Conservation (phyloP, 169 alveolate species). For the Cryptosporidium ubiquitum region DNA sequence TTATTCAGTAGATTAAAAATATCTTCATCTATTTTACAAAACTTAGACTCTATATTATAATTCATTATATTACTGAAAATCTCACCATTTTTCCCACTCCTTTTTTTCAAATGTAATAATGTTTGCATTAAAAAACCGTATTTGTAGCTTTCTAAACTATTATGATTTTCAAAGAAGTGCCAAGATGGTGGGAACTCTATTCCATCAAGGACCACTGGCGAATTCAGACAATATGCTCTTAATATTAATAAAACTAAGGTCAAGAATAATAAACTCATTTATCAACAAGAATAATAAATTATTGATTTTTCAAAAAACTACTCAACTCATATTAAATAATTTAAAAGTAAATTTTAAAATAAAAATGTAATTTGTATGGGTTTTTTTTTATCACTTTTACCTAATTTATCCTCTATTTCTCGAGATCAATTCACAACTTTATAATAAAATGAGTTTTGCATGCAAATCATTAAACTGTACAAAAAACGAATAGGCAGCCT, state of each 20-base stretch:
- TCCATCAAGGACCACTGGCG: background rate
- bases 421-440: conserved; percentile 1
- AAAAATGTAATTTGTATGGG: background rate
- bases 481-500: background rate
- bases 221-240: background rate
- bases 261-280: conserved; percentile 7
- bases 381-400: conserved; percentile 9
- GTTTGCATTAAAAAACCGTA: conserved; percentile 34
- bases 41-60: conserved; percentile 5
- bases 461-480: background rate
- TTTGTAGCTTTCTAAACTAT: conserved; percentile 51
- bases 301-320: background rate
- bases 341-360: background rate
- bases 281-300: background rate
- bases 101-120: background rate
- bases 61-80: background rate
- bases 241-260: background rate
- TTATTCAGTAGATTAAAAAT: background rate
- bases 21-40: conserved; percentile 12
- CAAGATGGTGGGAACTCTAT: conserved; percentile 72
- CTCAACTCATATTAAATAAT: background rate
- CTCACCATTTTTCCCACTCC: background rate
- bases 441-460: conserved; percentile 1
- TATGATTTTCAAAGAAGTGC: conserved; percentile 73
- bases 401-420: conserved; percentile 10